Base-by-base conservation (phyloP, 371 early-diverging fungal genomes). In the Cokeromyces recurvatus region DNA sequence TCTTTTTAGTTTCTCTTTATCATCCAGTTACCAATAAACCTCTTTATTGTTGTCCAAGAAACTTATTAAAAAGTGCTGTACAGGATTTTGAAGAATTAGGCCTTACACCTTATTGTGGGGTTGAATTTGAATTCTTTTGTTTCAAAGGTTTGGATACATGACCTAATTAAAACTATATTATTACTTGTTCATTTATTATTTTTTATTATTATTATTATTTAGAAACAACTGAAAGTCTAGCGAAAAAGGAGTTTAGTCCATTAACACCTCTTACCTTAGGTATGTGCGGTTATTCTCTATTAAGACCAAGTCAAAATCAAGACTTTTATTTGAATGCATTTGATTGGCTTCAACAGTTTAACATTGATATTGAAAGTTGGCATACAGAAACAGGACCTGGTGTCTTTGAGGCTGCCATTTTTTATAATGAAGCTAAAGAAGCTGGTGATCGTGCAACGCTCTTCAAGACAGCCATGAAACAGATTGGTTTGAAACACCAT, bases 341-440 rank as follows among this genome's bases (percentile, higher is more conserved):
- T 66, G 82, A 88, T 48, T 71, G 81, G 55, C 78, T 82, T 44
- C 66, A 51, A 15, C 56, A 72, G 21, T 84, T 86, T 51, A 76
- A 70, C 4, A 70, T 90, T 12, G 82, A 82, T 22, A 55, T 92
- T 2, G 92, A 92, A 59, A 79, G 86, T 21, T 82, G 81, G 59
- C 91, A 90, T 51, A 90, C 90, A 5, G 92, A 92, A 56, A 88
- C 89, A 17, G 87, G 92, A 3, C 90, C 92, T 2, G 92, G 92
- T 20, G 89, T 90, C 1, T 90, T 82, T 59, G 91, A 92, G 51
- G 90, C 86, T 1, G 92, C 92, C 0, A 49, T 92, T 6, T 53
- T 68, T 12, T 90, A 90, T 62, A 50, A 64, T 8, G 74, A 70
- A 10, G 85, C 89, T 0, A 56, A 79, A n/a, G 71, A 79, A 36